Evolutionary conservation across 768 basidiomycete species (phyloP), one percentile per base, ranked within the genome.

Genomic region (Nevesoporus exiguus): DNA sequence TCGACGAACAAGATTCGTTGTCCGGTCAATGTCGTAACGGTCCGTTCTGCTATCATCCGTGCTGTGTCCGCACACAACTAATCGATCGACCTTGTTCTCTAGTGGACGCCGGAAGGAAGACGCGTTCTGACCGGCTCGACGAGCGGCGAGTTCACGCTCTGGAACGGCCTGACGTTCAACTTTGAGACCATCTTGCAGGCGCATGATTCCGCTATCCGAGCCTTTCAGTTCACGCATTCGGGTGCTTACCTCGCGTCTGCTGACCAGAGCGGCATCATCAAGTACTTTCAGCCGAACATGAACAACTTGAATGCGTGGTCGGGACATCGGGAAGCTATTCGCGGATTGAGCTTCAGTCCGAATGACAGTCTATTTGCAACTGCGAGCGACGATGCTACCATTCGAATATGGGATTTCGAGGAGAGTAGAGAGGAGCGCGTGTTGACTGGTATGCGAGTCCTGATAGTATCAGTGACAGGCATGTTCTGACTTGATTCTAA

Each of bases 101-200:
- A 98, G 93, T 99, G 96, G 93, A 98, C 95, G 17, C 97, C 97
- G 1, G 96, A 98, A 74, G 93, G 88, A 51, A 82, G 97, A 30
- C 85, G 97, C 3, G 79, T 98, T 21, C 74, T 98, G 44, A 98
- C 97, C 3, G 97, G 97, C 17, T 95, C 94, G 11, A 93, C 94
- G 21, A 93, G 89, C 57, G 97, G 97, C 43, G 97, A 98, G 73
- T 98, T 99, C 72, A 98, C 96, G 1, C 81, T 98, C 7, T 98
- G 97, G 97, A 99, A 99, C 61, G 96, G 96, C 25, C 79, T 96
- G 22, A 98, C 97, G 0, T 99, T 98, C 84, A 99, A 98, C 74
- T 99, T 98, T 66, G 97, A 99, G 72, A 97, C 96, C 0, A 98
- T 99, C 61, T 82, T 98, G n/a, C 96, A 98, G 73, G 96, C 95